A percentile compares a stretch with the other conserved stretches of the same genome.
These are phyloP conservation scores for Didymella exigua DNA, from an alignment of 2,329 filamentous ascomycete species.

Conservation along the genomic window DNA sequence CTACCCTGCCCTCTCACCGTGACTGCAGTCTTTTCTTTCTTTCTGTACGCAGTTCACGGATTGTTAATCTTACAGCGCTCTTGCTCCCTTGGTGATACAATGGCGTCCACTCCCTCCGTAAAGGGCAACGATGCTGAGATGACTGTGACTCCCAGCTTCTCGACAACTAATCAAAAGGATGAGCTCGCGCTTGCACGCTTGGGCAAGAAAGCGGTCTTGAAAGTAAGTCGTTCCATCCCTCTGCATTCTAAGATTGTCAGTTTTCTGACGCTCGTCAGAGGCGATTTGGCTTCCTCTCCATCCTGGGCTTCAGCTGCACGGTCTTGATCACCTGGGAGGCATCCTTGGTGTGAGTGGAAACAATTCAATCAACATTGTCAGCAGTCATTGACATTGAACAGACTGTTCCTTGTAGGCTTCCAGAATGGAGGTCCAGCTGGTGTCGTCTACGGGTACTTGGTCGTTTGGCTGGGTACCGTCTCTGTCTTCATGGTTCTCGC, in stretches of 20 bases:
- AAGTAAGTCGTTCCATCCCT: constrained; percentile 14
- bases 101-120: constrained; percentile 12
- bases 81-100: constrained; percentile 5
- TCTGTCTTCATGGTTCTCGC: constrained; percentile 36
- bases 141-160: constrained; percentile 6
- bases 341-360: constrained; percentile 25
- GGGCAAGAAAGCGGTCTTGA: constrained; percentile 34
- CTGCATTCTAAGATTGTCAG: background rate
- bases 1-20: background rate
- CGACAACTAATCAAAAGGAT: constrained; percentile 21
- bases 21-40: background rate
- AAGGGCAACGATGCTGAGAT: constrained; percentile 25
- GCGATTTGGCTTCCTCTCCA: constrained; percentile 35
- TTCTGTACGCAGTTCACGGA: background rate
- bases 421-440: constrained; percentile 41
- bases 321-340: constrained; percentile 40
- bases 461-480: constrained; percentile 37
- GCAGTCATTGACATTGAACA: constrained; percentile 14
- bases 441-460: constrained; percentile 39
- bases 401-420: constrained; percentile 26
- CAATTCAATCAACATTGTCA: background rate
- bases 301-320: constrained; percentile 37
- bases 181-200: constrained; percentile 27
- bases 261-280: constrained; percentile 19
- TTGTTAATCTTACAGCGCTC: background rate